Percentiles rank a stretch among this genome's conserved stretches.
Conservation (phyloP, 176 grass and related monocot genomes). For the Elymus sibiricus region DNA sequence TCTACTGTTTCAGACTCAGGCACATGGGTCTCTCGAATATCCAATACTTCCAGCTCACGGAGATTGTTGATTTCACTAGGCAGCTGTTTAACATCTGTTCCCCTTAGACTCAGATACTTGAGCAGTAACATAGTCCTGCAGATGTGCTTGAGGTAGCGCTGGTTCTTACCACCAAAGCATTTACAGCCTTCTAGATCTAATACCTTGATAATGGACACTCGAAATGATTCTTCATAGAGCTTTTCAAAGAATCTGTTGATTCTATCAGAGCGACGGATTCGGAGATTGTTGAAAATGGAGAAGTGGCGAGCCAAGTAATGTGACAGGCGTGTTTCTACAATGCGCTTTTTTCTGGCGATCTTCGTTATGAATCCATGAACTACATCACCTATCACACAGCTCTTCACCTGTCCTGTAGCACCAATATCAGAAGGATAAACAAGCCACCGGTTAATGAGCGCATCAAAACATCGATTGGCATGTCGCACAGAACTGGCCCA, state of each 20-base stretch:
- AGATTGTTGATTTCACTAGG: constrained; percentile 31
- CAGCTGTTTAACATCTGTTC: background rate
- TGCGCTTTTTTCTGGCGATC: background rate
- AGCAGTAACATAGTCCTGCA: background rate
- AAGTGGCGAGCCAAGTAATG: constrained; percentile 19
- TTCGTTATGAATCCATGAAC: constrained; percentile 18
- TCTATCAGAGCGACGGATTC: background rate
- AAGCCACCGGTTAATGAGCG: background rate
- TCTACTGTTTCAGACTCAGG: background rate
- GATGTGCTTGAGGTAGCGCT: background rate
- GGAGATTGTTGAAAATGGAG: background rate
- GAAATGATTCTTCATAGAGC: background rate
- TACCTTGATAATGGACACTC: background rate
- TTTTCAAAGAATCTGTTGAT: background rate
- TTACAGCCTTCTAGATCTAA: background rate
- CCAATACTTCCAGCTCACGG: constrained; percentile 16
- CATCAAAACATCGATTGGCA: background rate
- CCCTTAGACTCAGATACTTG: background rate
- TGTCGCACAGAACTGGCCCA: background rate
- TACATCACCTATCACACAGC: background rate
- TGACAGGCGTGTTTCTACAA: background rate
- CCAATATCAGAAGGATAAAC: background rate
- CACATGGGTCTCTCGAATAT: constrained; percentile 13
- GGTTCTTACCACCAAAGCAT: background rate
- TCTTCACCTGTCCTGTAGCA: background rate